Conservation (phyloP, 441 rosid species). For the Geranium incanum region DNA sequence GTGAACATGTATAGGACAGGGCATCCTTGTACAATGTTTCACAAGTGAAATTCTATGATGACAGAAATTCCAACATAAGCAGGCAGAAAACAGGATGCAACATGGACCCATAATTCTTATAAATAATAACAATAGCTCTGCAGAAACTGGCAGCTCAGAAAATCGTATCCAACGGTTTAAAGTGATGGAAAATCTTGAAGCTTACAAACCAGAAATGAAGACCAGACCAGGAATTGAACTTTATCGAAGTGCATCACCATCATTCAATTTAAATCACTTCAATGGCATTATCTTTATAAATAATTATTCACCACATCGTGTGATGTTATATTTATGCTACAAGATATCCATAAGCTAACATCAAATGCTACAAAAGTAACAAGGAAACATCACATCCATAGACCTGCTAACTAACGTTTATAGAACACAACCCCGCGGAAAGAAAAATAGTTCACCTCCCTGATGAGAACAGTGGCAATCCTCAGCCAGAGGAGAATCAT, state of each 20-base stretch:
- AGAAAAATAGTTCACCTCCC: background rate
- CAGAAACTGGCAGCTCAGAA: background rate
- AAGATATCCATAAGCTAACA: background rate
- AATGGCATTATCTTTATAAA: background rate
- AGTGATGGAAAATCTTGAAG: background rate
- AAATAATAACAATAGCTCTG: conserved; percentile 4
- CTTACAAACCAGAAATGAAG: background rate
- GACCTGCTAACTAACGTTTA: background rate
- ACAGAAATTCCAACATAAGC: background rate
- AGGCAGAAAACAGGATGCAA: background rate
- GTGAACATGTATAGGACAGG: background rate
- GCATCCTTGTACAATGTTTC: background rate
- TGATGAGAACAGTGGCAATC: background rate
- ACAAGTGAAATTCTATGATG: background rate
- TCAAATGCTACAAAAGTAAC: background rate
- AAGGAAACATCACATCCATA: background rate
- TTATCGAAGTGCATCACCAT: background rate
- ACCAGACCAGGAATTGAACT: background rate
- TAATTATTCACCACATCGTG: background rate
- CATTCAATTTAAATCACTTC: background rate
- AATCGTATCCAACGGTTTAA: background rate
- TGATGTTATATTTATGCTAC: background rate
- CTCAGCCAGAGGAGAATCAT: background rate
- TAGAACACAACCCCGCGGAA: background rate
- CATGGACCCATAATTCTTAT: background rate